A percentile compares a stretch with the other conserved stretches of the same genome.
Conservation (phyloP, 495 filamentous ascomycete genomes). For the Letharia columbiana region DNA sequence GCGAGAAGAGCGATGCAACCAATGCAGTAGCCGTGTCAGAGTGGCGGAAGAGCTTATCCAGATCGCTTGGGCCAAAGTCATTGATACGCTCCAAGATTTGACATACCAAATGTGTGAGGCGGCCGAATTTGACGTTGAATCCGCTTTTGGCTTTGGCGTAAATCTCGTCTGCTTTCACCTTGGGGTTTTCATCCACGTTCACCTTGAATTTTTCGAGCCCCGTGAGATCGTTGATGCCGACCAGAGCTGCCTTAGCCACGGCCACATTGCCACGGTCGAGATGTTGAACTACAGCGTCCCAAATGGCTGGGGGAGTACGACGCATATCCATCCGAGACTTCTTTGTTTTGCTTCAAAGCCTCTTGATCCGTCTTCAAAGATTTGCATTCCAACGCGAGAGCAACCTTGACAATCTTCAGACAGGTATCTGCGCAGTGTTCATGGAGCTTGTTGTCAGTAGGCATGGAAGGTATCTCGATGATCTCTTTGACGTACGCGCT, state of each 20-base stretch:
- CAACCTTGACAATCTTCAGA: conserved; percentile 45
- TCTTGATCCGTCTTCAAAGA: conserved; percentile 64
- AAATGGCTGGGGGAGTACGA: conserved; percentile 59
- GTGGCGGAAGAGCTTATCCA: conserved; percentile 56
- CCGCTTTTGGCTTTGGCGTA: conserved; percentile 46
- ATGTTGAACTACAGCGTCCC: conserved; percentile 64
- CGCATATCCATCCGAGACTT: conserved; percentile 58
- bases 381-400: conserved; percentile 66
- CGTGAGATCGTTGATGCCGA: conserved; percentile 58
- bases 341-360: conserved; percentile 47
- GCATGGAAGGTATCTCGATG: conserved; percentile 30
- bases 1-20: conserved; percentile 60
- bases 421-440: conserved; percentile 15
- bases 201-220: conserved; percentile 62
- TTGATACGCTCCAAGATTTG: conserved; percentile 66
- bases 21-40: conserved; percentile 56
- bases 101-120: conserved; percentile 59
- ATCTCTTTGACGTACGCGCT: conserved; percentile 41
- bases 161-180: conserved; percentile 39
- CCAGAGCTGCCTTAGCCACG: conserved; percentile 61
- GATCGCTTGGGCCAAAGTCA: conserved; percentile 57
- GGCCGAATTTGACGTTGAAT: conserved; percentile 66
- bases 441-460: conserved; percentile 9
- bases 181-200: conserved; percentile 53
- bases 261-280: conserved; percentile 54